Conservation (phyloP, 2,329 filamentous ascomycete species). For the Mycosphaerelloides madeirae region DNA sequence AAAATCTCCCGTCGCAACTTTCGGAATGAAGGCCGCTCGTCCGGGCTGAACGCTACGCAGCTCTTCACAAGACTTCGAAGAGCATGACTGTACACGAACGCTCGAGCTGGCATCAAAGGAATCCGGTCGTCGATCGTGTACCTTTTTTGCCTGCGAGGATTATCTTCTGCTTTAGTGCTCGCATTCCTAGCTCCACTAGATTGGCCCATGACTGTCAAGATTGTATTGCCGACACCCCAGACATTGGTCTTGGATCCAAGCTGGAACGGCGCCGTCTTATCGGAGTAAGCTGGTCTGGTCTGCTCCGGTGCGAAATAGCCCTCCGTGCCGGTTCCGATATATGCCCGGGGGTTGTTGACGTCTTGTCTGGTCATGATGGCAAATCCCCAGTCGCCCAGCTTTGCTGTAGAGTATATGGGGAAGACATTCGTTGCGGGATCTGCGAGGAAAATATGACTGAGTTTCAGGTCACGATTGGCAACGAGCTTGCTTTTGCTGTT, state of each 20-base stretch:
- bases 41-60: neutral
- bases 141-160: neutral
- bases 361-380: constrained; percentile 8
- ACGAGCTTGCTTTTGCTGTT: neutral
- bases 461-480: neutral
- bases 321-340: neutral
- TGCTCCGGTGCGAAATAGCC: neutral
- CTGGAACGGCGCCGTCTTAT: neutral
- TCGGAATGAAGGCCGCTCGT: neutral
- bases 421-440: neutral
- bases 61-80: neutral
- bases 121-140: neutral
- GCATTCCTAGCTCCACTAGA: neutral
- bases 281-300: neutral
- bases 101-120: neutral
- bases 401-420: constrained; percentile 6
- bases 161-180: neutral
- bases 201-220: neutral
- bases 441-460: neutral
- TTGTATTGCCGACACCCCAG: neutral
- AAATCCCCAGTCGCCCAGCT: constrained; percentile 18
- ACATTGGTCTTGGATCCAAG: neutral
- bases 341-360: constrained; percentile 14
- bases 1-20: neutral
- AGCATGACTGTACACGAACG: neutral